Base-by-base conservation (phyloP, 495 filamentous ascomycete genomes). In the Penicillium lividum region DNA sequence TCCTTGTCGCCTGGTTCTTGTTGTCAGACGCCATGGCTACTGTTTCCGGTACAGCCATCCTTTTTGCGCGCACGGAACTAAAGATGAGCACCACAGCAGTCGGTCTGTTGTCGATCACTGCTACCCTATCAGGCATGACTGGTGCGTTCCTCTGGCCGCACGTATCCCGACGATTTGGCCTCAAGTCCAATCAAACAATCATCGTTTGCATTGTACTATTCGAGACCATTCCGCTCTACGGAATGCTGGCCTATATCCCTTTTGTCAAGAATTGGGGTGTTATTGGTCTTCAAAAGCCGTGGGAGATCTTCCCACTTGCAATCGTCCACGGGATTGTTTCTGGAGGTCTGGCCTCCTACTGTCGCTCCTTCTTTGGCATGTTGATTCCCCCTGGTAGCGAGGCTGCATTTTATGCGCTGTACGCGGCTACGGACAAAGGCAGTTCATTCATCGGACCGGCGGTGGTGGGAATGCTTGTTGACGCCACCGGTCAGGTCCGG, bases 381-480 rank as follows among this genome's bases (percentile, higher is more conserved):
- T 74, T 97, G 50, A 84, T 97, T 65, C 92, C 92, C 5, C 90
- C 91, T 0, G 92, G 92, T n/a, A 91, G 82, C 29, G 92, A 97
- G 69, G 92, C 92, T 0, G 90, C 92, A 0, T 97, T 97, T 64
- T 97, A 92, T 71, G 92, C 92, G 0, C 80, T 97, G 5, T 97
- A 96, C 63, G 92, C 92, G 4, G 93, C 94, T 51, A 97, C 92
- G 7, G 92, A 97, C 66, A 97, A 97, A 68, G 92, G 92, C 0
- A 91, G 87, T 29, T 91, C 87, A 58, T 82, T 97, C 30, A 92
- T 97, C 60, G 92, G 92, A 0, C 92, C 92, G 10, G 88, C 90
- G 0, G 89, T 97, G 56, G 92, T 97, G 0, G 92, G 92, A 0
- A 78, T 85, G 8, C 88, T 97, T 22, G 91, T 91, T 16, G 91